Percentiles rank a stretch among this genome's conserved stretches.
These are phyloP conservation scores for Calycina herbarum DNA, from an alignment of 2,329 filamentous ascomycete genomes.

Conservation along the genomic window DNA sequence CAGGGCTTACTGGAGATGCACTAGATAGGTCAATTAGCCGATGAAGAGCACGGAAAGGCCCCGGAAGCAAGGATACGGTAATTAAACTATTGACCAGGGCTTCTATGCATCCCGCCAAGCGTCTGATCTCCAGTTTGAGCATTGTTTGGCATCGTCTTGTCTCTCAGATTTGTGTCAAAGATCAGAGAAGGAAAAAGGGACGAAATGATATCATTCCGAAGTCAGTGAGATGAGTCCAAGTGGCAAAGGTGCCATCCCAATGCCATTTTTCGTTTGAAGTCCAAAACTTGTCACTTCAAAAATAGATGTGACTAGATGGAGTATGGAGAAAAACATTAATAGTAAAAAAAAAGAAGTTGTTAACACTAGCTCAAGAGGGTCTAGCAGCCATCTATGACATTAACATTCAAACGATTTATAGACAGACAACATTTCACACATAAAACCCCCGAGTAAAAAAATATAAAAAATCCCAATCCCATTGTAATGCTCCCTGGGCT, in stretches of 20 bases:
- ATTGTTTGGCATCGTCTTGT: conserved; percentile 2
- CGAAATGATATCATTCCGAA: neutral
- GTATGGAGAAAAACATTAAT: neutral
- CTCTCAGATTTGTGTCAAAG: neutral
- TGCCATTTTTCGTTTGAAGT: neutral
- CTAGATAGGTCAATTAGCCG: neutral
- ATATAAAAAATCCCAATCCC: conserved; percentile 18
- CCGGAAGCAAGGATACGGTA: no score
- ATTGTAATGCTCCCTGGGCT: conserved; percentile 12
- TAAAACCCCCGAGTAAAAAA: conserved; percentile 11
- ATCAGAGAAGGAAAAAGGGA: neutral
- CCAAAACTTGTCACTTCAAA: no score
- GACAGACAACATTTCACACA: conserved; percentile 23
- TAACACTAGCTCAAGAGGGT: neutral
- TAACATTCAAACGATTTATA: conserved; percentile 24
- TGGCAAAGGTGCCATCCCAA: neutral
- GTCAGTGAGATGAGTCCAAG: neutral
- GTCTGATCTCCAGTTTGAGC: conserved; percentile 3
- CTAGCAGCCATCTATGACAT: conserved; percentile 18
- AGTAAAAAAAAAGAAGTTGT: neutral
- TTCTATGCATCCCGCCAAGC: neutral
- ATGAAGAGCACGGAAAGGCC: no score
- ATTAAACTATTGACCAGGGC: no score
- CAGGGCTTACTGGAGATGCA: neutral
- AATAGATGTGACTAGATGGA: neutral